Conservation (phyloP, 2,329 filamentous ascomycete species). For the Metarhizium anisopliae region DNA sequence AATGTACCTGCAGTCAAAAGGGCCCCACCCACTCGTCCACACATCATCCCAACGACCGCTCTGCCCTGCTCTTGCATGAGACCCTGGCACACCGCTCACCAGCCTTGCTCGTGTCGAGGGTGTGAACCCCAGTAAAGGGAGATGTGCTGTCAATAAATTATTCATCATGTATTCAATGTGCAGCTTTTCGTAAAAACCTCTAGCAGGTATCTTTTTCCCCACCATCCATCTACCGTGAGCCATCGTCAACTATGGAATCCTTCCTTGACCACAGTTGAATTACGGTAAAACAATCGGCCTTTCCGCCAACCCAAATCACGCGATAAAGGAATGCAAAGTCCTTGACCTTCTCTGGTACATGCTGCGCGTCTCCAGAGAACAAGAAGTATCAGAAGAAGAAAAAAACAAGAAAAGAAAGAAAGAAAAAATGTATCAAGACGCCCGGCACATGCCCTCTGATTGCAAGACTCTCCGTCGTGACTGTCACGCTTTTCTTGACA, state of each 20-base stretch:
- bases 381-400: neutral
- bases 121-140: neutral
- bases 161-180: neutral
- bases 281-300: neutral
- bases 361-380: neutral
- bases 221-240: neutral
- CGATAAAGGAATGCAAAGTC: neutral
- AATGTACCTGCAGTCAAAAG: too few species aligned
- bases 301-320: neutral
- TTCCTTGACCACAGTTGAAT: neutral
- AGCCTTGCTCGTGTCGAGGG: neutral
- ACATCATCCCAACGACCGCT: too few species aligned
- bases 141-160: neutral
- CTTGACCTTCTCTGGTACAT: neutral
- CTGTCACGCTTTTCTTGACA: constrained; percentile 1
- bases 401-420: neutral
- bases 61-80: neutral
- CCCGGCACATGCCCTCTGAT: neutral
- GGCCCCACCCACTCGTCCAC: too few species aligned
- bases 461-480: neutral
- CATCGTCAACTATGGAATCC: neutral
- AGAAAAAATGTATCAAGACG: neutral
- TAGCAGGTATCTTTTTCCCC: neutral
- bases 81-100: neutral
- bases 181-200: neutral